Evolutionary conservation across 805 yeast species (phyloP), one percentile per base, ranked within the genome.

Genomic region (Kockiozyma suomiensis): DNA sequence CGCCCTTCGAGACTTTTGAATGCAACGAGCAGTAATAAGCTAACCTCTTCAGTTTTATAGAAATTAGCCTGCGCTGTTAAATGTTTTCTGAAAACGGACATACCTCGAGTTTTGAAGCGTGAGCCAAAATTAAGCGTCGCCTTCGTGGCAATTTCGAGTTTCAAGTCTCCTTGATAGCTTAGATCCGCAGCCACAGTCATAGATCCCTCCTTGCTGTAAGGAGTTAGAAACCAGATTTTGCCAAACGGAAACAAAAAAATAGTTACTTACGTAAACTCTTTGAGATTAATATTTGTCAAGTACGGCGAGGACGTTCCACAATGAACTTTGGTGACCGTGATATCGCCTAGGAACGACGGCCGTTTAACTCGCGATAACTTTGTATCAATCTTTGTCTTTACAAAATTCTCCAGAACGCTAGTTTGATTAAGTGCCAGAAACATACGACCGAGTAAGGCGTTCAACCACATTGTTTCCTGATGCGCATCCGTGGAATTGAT

Each of bases 341-440:
- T 84, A 67, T 89, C 93, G 67, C 90, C 96, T 47, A 94, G 74
- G 68, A 91, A 92, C 0, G 91, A 94, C 1, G 98, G 97, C 42
- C 84, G 85, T 69, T 90, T 88, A 56, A 91, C 85, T 69, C 91
- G 86, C 47, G 85, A 82, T 46, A 94, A 75, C 73, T 91, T 91
- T 67, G 84, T 84, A 61, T 84, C 82, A 26, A 94, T 79, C 69
- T 82, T 86, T 1, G 76, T 74, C 51, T 81, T 79, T 46, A 92
- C 77, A 51, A 78, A 80, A 50, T 79, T 76, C 52, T 85, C 85
- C 67, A 91, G 79, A 13, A 79, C 77, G 12, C 83, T 84, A 0
- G 98, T 91, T 50, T 84, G 80, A 68, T 91, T 90, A 4, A 89
- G 74, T 0, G 90, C 82, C 41, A 94, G 75, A 69, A 92, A 94